phyloP scores from a whole-genome alignment of 2,329 filamentous ascomycete genomes.

The Neoarthrinium moseri region DNA sequence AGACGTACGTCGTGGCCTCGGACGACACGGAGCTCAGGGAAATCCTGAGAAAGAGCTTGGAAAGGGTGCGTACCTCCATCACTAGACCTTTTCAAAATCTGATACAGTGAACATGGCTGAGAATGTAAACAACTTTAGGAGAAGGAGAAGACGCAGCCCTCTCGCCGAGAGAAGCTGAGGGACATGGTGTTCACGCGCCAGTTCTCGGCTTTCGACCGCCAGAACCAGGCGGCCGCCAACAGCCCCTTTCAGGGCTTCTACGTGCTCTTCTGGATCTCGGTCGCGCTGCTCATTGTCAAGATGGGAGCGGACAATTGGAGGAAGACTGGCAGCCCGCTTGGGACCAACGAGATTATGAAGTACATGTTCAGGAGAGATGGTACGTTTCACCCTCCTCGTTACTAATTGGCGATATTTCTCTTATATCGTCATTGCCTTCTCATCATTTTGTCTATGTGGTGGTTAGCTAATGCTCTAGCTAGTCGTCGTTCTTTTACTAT shows the following conservation, averaged over 20 bases:
- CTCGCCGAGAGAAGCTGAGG: slow-evolving; percentile 33
- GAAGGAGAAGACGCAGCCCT: slow-evolving; percentile 16
- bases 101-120: background rate
- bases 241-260: slow-evolving; percentile 80
- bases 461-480: background rate
- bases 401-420: background rate
- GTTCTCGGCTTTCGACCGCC: slow-evolving; percentile 73
- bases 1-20: slow-evolving; percentile 25
- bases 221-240: slow-evolving; percentile 62
- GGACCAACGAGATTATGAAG: slow-evolving; percentile 69
- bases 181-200: slow-evolving; percentile 70
- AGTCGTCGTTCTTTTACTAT: slow-evolving; percentile 55
- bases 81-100: background rate
- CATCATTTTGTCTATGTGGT: background rate
- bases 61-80: slow-evolving; percentile 20
- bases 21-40: slow-evolving; percentile 40
- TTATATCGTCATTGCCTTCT: background rate
- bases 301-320: slow-evolving; percentile 69
- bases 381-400: slow-evolving; percentile 19
- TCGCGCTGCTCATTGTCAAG: slow-evolving; percentile 64
- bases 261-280: slow-evolving; percentile 73
- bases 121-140: slow-evolving; percentile 11
- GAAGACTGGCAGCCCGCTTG: slow-evolving; percentile 66
- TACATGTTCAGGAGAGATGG: slow-evolving; percentile 60
- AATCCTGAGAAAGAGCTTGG: slow-evolving; percentile 28